These are phyloP conservation scores for Eucalyptus pauciflora DNA, from an alignment of 345 rosid species.

Conservation along the genomic window DNA sequence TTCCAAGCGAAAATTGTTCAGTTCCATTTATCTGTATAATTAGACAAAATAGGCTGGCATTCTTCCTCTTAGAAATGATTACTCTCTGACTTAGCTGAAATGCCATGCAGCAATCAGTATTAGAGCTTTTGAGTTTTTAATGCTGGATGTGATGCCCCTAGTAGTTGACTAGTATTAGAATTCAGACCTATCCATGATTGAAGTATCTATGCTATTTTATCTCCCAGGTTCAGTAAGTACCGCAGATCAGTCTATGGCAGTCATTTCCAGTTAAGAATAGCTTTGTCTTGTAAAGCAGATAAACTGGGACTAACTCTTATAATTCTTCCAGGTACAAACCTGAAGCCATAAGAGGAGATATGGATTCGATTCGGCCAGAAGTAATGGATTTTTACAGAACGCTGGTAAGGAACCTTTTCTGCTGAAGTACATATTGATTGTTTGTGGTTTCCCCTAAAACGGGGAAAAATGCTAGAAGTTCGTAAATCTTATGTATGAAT, in stretches of 20 bases:
- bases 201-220: background rate
- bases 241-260: background rate
- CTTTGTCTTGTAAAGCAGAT: background rate
- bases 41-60: background rate
- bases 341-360: constrained; percentile 67
- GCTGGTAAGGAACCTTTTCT: constrained; percentile 29
- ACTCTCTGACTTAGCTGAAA: background rate
- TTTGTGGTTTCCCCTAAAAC: background rate
- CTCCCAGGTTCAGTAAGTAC: background rate
- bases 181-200: background rate
- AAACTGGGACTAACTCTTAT: background rate
- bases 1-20: background rate
- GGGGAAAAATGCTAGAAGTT: background rate
- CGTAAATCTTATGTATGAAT: background rate
- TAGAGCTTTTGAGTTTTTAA: background rate
- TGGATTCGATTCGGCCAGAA: constrained; percentile 77
- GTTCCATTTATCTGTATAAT: background rate
- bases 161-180: background rate
- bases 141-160: background rate
- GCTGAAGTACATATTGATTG: background rate
- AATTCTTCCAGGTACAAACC: background rate
- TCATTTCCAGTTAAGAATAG: background rate
- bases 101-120: background rate
- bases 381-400: constrained; percentile 49
- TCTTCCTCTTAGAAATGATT: background rate